Evolutionary conservation across 2,329 filamentous ascomycete species (phyloP).

Genomic region (Alternaria arbusti): DNA sequence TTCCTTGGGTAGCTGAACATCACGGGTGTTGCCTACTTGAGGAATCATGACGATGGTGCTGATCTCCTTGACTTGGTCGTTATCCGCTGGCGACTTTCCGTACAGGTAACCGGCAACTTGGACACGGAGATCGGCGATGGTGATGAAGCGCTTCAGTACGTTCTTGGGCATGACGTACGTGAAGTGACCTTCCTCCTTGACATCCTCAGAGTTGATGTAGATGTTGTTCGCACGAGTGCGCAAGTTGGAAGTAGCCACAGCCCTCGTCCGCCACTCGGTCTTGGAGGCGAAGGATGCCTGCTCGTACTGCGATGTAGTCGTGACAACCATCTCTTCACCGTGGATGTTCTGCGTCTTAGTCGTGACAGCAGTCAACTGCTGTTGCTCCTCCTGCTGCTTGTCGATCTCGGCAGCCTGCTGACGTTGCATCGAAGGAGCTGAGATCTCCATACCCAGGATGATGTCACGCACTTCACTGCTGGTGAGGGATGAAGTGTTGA

Average conservation of each 20-base stretch:
- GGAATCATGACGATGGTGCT: slow-evolving; percentile 97
- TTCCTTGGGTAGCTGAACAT: slow-evolving; percentile 87
- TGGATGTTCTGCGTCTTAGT: slow-evolving; percentile 98
- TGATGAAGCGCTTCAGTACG: slow-evolving; percentile 96
- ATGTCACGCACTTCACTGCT: slow-evolving; percentile 98
- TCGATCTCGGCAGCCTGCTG: slow-evolving; percentile 99
- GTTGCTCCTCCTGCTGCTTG: slow-evolving; percentile 97
- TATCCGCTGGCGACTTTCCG: slow-evolving; percentile 88
- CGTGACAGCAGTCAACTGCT: slow-evolving; percentile 94
- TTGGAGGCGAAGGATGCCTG: slow-evolving; percentile 98
- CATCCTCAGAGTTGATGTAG: slow-evolving; percentile 95
- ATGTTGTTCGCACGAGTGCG: slow-evolving; percentile 96
- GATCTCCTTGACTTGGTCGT: slow-evolving; percentile 96
- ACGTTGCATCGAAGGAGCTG: slow-evolving; percentile 94
- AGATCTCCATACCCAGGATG: slow-evolving; percentile 99
- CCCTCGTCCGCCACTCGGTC: slow-evolving; percentile 97
- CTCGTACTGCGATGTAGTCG: slow-evolving; percentile 96
- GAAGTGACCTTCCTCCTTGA: slow-evolving; percentile 82
- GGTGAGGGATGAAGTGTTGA: slow-evolving; percentile 96
- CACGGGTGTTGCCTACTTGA: slow-evolving; percentile 91
- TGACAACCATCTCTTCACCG: slow-evolving; percentile 97
- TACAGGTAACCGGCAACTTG: slow-evolving; percentile 97
- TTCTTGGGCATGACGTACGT: slow-evolving; percentile 99
- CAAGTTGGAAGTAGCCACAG: slow-evolving; percentile 94
- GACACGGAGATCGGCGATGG: slow-evolving; percentile 92